A percentile compares a stretch with the other conserved stretches of the same genome.
These are phyloP conservation scores for Ophiognomonia clavigignenti-juglandacearum DNA, from an alignment of 2,329 filamentous ascomycete species.

Conservation along the genomic window DNA sequence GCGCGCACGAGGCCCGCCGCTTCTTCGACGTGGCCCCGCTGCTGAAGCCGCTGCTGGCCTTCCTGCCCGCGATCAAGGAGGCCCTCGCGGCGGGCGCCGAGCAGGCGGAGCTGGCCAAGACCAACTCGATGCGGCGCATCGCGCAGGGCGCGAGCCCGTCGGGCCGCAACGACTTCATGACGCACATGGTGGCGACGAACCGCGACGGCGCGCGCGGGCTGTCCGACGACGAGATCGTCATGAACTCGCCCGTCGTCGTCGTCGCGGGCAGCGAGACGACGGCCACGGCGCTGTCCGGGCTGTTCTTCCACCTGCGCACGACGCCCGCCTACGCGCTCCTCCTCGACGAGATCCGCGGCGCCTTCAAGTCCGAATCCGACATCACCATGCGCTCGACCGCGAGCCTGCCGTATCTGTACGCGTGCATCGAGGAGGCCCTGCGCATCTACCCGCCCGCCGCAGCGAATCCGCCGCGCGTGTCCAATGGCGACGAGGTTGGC, in stretches of 20 bases:
- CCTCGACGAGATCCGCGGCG: constrained; percentile 22
- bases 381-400: constrained; percentile 17
- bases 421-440: constrained; percentile 77
- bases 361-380: constrained; percentile 22
- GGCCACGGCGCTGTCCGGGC: constrained; percentile 32
- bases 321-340: constrained; percentile 20
- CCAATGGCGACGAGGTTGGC: constrained; percentile 1
- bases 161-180: constrained; percentile 18
- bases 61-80: too few species aligned
- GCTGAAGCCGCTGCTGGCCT: too few species aligned
- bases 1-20: too few species aligned
- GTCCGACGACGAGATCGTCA: constrained; percentile 5
- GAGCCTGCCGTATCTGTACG: constrained; percentile 64
- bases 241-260: constrained; percentile 22
- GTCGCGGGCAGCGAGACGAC: constrained; percentile 44
- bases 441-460: constrained; percentile 35
- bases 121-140: constrained; percentile 5
- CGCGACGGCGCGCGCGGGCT: constrained; percentile 8
- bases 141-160: constrained; percentile 6
- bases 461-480: constrained; percentile 3
- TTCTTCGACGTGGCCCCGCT: too few species aligned
- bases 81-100: too few species aligned
- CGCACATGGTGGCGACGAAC: constrained; percentile 12
- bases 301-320: constrained; percentile 23
- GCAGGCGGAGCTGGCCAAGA: background rate